phyloP scores from a whole-genome alignment of 2,329 filamentous ascomycete genomes.

The Malbranchea zuffiana region DNA sequence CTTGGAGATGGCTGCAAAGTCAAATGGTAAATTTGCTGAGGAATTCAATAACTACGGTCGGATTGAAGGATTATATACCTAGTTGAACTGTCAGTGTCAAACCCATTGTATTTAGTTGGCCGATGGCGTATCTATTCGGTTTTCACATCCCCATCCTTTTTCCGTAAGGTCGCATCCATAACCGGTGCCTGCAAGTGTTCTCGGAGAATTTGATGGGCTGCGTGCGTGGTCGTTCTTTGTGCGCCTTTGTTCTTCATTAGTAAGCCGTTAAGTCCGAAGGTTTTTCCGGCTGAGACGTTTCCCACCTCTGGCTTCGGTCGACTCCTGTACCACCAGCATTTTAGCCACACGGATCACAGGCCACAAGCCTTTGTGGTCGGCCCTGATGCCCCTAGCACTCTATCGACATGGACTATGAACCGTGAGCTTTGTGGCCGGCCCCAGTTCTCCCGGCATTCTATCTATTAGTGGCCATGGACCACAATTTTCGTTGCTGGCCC shows the following conservation, averaged over 20 bases:
- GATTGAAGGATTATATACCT: no score
- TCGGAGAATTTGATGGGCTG: no score
- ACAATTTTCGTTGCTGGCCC: slow-evolving; percentile 1
- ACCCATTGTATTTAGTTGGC: no score
- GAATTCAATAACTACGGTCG: no score
- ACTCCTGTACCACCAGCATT: neutral
- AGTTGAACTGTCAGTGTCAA: no score
- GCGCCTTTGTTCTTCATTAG: neutral
- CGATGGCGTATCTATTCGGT: no score
- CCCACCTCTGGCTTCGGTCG: neutral
- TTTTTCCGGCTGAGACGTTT: neutral
- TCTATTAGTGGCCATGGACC: slow-evolving; percentile 1
- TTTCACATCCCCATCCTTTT: no score
- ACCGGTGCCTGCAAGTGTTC: no score
- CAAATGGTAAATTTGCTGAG: no score
- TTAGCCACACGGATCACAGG: neutral
- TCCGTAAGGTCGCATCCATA: no score
- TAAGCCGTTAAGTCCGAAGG: neutral
- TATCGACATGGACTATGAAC: slow-evolving; percentile 1
- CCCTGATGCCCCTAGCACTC: neutral
- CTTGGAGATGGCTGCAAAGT: no score
- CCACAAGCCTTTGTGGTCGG: neutral
- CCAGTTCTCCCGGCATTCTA: neutral
- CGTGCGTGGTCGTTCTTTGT: neutral
- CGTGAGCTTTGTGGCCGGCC: neutral